phyloP scores from a whole-genome alignment of 2,329 filamentous ascomycete species.

The Penicillium janthinellum region DNA sequence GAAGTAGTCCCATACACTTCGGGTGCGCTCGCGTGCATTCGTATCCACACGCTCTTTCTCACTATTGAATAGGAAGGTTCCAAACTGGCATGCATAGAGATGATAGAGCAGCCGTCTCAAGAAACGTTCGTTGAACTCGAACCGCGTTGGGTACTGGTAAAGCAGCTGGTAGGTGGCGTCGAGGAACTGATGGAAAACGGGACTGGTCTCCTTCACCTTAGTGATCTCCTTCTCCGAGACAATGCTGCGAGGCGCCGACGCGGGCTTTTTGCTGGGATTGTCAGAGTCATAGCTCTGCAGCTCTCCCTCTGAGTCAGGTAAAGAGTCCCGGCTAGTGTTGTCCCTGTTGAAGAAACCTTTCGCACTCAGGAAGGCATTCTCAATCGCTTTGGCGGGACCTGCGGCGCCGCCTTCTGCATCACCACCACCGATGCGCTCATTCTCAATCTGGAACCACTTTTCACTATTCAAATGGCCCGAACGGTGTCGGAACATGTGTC shows the following conservation, averaged over 20 bases:
- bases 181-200: slow-evolving; percentile 96
- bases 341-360: slow-evolving; percentile 88
- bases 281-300: slow-evolving; percentile 53
- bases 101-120: slow-evolving; percentile 87
- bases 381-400: slow-evolving; percentile 67
- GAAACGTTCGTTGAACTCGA: slow-evolving; percentile 96
- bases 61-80: slow-evolving; percentile 93
- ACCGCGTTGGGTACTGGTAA: slow-evolving; percentile 80
- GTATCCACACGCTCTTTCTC: slow-evolving; percentile 82
- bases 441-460: slow-evolving; percentile 90
- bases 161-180: slow-evolving; percentile 91
- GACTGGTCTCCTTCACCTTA: slow-evolving; percentile 82
- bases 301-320: slow-evolving; percentile 64
- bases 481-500: slow-evolving; percentile 95
- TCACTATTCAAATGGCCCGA: slow-evolving; percentile 85
- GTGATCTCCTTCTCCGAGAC: slow-evolving; percentile 67
- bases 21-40: slow-evolving; percentile 68
- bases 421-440: slow-evolving; percentile 70
- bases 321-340: slow-evolving; percentile 65
- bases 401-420: slow-evolving; percentile 48
- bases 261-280: slow-evolving; percentile 40
- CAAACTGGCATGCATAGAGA: slow-evolving; percentile 93
- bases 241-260: slow-evolving; percentile 34
- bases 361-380: slow-evolving; percentile 80
- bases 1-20: slow-evolving; percentile 96